These are phyloP conservation scores for Cutaneotrichosporon mucoides DNA, from an alignment of 1,284 basidiomycete genomes.

Conservation along the genomic window DNA sequence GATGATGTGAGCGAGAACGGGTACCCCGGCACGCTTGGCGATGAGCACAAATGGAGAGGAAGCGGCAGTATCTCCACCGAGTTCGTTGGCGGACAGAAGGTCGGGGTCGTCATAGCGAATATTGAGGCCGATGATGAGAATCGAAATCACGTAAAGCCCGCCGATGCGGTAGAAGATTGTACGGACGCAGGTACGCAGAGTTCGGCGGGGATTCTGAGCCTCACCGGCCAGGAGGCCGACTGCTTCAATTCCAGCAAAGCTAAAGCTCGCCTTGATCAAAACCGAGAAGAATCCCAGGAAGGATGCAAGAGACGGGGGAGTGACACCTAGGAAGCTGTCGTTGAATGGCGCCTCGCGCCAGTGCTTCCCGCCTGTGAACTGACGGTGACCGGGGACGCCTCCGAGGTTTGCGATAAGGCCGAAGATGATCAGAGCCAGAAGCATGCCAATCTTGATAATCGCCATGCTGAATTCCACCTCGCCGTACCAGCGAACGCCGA, in stretches of 20 bases:
- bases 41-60: constrained; percentile 77
- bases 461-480: constrained; percentile 53
- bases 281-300: constrained; percentile 64
- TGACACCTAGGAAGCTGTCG: constrained; percentile 25
- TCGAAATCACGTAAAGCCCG: constrained; percentile 54
- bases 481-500: constrained; percentile 32
- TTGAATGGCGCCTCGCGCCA: constrained; percentile 60
- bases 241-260: constrained; percentile 43
- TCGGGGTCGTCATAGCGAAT: constrained; percentile 50
- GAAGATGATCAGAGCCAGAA: constrained; percentile 52
- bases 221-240: constrained; percentile 50
- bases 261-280: constrained; percentile 46
- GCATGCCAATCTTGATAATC: constrained; percentile 66
- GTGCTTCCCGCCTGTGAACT: constrained; percentile 52
- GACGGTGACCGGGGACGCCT: constrained; percentile 58
- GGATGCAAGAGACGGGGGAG: constrained; percentile 8
- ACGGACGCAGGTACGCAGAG: constrained; percentile 66
- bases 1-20: constrained; percentile 61
- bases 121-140: constrained; percentile 15
- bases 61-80: constrained; percentile 59
- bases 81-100: constrained; percentile 53
- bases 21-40: constrained; percentile 63
- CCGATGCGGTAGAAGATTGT: constrained; percentile 68
- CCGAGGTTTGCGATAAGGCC: constrained; percentile 69
- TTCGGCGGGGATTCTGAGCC: constrained; percentile 59